A percentile compares a stretch with the other conserved stretches of the same genome.
These are phyloP conservation scores for Pythium vanterpoolii DNA, from an alignment of 352 stramenopile genomes.

Conservation along the genomic window DNA sequence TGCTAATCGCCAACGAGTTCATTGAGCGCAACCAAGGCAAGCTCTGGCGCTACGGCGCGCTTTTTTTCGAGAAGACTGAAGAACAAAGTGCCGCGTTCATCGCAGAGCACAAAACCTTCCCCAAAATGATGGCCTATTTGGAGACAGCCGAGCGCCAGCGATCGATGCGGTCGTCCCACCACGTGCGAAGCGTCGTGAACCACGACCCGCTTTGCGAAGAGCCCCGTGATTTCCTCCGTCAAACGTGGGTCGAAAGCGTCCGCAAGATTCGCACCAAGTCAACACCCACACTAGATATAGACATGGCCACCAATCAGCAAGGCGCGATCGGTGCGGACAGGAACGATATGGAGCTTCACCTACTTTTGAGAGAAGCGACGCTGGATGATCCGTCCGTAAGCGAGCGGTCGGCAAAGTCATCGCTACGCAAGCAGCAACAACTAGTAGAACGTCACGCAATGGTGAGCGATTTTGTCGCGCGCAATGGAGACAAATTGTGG, in stretches of 20 bases:
- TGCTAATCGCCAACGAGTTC: constrained; percentile 70
- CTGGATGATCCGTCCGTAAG: constrained; percentile 13
- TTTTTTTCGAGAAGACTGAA: constrained; percentile 62
- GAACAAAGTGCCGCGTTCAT: constrained; percentile 62
- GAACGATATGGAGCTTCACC: constrained; percentile 59
- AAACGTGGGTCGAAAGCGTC: constrained; percentile 65
- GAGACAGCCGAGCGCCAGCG: constrained; percentile 59
- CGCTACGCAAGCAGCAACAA: constrained; percentile 37
- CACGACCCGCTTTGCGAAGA: constrained; percentile 14
- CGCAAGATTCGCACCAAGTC: constrained; percentile 42
- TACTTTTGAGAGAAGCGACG: constrained; percentile 40
- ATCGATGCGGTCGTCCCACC: constrained; percentile 51
- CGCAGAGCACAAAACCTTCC: constrained; percentile 60
- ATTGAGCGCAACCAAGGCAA: constrained; percentile 62
- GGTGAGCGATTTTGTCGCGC: constrained; percentile 53
- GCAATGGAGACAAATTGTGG: constrained; percentile 56
- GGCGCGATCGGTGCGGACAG: constrained; percentile 58
- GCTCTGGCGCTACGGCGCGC: constrained; percentile 58
- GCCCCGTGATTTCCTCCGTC: constrained; percentile 12
- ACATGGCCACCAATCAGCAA: constrained; percentile 44
- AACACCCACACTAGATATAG: constrained; percentile 37
- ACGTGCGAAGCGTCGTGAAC: constrained; percentile 32
- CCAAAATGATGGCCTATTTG: constrained; percentile 56
- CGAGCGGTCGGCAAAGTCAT: constrained; percentile 2
- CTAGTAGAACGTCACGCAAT: constrained; percentile 51